Base-by-base conservation (phyloP, 1,284 basidiomycete species). In the Fomitopsis palustris region DNA sequence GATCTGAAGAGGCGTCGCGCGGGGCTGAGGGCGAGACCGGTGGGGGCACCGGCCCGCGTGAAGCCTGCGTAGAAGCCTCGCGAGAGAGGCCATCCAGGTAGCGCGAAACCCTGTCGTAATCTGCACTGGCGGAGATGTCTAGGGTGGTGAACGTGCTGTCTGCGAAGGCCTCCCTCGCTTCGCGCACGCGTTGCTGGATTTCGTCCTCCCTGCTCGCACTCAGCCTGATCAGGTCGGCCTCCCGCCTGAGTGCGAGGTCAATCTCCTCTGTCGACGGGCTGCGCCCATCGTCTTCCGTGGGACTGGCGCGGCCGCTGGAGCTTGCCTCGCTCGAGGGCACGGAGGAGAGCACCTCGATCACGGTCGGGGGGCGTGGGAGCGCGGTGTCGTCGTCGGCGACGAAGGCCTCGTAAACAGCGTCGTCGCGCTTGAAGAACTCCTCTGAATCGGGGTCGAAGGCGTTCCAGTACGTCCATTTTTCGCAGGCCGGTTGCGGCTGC, bases 361-460 rank as follows among this genome's bases (percentile, higher is more conserved):
- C 55, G 25, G 57, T 42, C 19, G 27, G 39, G 5, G 56, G 49
- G 43, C 31, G 62, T 53, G 62, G 60, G 52, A 64, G 63, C 52
- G 65, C 64, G 57, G 68, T 62, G 33, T 66, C 63, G 70, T 80
- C 79, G 67, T 51, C 17, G 49, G 49, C 27, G 17, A 88, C 67
- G 71, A 88, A 85, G 58, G 81, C 82, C 77, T 90, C 88, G 71
- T 83, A 85, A 61, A 87, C 82, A 8, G 86, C 85, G 61, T 84
- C 76, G 61, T 80, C 77, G 51, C 68, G 69, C 55, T 75, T 72
- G 68, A 87, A 88, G 71, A 90, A 91, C 63, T 89, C 88, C 64
- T 90, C 88, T 14, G 87, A 84, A 71, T 91, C 89, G n/a, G 89
- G 88, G 72, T 91, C 88, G 69, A 90, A 91, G 6, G 82, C 75